Evolutionary conservation across 257 asterid species (phyloP).

Genomic region (Agastache rugosa): DNA sequence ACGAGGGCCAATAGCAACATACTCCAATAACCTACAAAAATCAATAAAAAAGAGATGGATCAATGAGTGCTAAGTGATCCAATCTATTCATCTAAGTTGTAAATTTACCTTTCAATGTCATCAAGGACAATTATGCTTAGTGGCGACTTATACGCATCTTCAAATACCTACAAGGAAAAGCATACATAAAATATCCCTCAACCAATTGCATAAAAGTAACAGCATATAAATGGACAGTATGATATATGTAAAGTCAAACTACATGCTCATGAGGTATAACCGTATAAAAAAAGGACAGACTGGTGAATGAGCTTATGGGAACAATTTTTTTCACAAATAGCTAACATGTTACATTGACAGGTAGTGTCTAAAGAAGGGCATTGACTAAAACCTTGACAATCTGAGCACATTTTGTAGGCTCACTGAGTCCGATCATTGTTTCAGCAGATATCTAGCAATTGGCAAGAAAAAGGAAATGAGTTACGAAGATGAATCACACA

Average conservation of each 20-base stretch:
- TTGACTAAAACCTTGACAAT: conserved; percentile 73
- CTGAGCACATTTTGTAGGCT: conserved; percentile 91
- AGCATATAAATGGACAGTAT: conserved; percentile 9
- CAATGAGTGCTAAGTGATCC: conserved; percentile 29
- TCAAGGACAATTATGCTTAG: conserved; percentile 89
- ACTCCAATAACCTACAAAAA: conserved; percentile 77
- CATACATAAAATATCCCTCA: conserved; percentile 36
- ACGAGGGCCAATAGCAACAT: conserved; percentile 94
- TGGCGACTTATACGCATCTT: conserved; percentile 97
- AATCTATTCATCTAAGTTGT: conserved; percentile 33
- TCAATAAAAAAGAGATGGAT: conserved; percentile 33
- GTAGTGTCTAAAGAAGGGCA: conserved; percentile 27
- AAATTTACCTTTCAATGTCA: conserved; percentile 89
- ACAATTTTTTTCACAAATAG: conserved; percentile 23
- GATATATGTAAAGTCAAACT: conserved; percentile 17
- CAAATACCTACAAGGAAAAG: conserved; percentile 72
- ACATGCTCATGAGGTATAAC: conserved; percentile 31
- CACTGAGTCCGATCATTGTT: conserved; percentile 96
- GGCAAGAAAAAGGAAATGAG: conserved; percentile 26
- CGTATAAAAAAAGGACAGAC: not conserved
- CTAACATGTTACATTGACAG: not conserved
- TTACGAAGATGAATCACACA: conserved; percentile 30
- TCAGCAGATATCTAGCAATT: conserved; percentile 89
- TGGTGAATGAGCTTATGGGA: conserved; percentile 19
- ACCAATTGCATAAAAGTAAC: conserved; percentile 21